These are phyloP conservation scores for Populus davidiana DNA, from an alignment of 345 rosid species.

Conservation along the genomic window DNA sequence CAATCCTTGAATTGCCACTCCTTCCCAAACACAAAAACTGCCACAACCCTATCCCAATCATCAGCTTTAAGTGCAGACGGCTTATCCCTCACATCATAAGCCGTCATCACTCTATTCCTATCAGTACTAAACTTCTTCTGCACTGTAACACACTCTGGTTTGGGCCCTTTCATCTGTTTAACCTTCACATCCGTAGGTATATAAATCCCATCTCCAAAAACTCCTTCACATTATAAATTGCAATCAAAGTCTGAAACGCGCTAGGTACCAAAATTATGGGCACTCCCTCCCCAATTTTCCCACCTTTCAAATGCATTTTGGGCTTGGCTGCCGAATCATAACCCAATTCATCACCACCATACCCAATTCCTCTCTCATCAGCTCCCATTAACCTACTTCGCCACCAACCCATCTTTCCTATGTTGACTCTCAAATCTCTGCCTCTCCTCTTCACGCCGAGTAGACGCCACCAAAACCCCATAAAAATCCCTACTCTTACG, in stretches of 20 bases:
- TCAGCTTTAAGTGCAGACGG: constrained; percentile 68
- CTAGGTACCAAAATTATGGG: constrained; percentile 91
- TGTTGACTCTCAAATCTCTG: constrained; percentile 88
- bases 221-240: constrained; percentile 90
- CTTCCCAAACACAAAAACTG: constrained; percentile 85
- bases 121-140: constrained; percentile 97
- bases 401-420: constrained; percentile 93
- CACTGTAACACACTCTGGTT: constrained; percentile 87
- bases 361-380: constrained; percentile 70
- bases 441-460: constrained; percentile 79
- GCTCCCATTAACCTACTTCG: constrained; percentile 79
- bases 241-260: constrained; percentile 85
- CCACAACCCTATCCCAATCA: constrained; percentile 94
- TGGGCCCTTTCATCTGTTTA: constrained; percentile 77
- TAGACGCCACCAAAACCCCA: constrained; percentile 67
- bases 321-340: constrained; percentile 55
- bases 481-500: constrained; percentile 78
- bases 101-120: constrained; percentile 76
- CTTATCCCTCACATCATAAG: constrained; percentile 94
- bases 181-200: constrained; percentile 85
- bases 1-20: constrained; percentile 99
- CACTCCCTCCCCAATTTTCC: constrained; percentile 88
- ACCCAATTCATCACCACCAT: constrained; percentile 62
- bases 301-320: constrained; percentile 66
- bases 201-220: constrained; percentile 83